These are phyloP conservation scores for Fragaria ananassa DNA, from an alignment of 306 rosid genomes.

Conservation along the genomic window DNA sequence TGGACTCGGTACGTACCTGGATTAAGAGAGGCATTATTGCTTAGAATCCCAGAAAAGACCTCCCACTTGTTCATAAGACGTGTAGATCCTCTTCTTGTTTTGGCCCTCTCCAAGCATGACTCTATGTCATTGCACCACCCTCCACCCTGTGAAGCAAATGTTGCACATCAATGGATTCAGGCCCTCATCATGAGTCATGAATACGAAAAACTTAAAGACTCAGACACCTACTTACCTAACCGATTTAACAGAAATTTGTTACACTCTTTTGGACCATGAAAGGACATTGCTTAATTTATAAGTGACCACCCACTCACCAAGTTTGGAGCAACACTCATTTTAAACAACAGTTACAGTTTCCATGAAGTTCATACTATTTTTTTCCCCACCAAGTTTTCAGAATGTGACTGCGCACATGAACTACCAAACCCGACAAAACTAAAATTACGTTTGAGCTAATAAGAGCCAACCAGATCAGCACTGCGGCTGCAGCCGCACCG, in stretches of 20 bases:
- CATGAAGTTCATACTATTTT: not conserved
- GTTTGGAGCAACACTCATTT: too few species aligned
- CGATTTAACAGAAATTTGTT: not conserved
- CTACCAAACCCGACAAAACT: not conserved
- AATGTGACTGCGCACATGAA: not conserved
- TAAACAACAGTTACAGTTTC: not conserved
- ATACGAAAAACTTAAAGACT: not conserved
- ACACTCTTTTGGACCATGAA: not conserved
- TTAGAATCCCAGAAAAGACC: constrained; percentile 70
- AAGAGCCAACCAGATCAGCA: not conserved
- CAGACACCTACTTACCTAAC: constrained; percentile 32
- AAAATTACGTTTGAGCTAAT: not conserved
- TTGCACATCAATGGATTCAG: not conserved
- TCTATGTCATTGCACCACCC: constrained; percentile 88
- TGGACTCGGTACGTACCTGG: constrained; percentile 62
- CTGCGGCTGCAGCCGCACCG: not conserved
- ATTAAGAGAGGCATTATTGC: constrained; percentile 72
- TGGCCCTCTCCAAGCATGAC: constrained; percentile 82
- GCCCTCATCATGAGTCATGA: not conserved
- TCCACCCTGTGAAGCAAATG: constrained; percentile 57
- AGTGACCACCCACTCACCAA: not conserved
- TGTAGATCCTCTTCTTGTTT: constrained; percentile 73
- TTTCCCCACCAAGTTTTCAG: not conserved
- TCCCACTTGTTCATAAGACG: constrained; percentile 61
- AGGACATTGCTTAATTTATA: not conserved